phyloP scores from a whole-genome alignment of 2,329 filamentous ascomycete species.

The Eutypa lata region DNA sequence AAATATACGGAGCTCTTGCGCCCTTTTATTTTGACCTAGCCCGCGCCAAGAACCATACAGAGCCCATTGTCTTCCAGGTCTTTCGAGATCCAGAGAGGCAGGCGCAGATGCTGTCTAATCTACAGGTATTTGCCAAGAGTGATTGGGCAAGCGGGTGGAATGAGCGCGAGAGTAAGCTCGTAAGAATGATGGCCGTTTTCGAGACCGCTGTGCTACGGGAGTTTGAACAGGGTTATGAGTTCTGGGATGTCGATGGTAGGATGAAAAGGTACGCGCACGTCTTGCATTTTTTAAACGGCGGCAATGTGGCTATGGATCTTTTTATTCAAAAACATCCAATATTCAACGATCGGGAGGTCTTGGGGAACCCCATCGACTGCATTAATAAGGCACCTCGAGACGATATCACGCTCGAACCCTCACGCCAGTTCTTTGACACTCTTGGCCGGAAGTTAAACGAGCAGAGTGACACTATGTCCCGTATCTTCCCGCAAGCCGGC shows the following conservation, averaged over 20 bases:
- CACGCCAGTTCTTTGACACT: conserved; percentile 74
- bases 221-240: conserved; percentile 89
- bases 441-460: conserved; percentile 77
- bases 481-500: conserved; percentile 72
- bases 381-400: conserved; percentile 65
- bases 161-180: conserved; percentile 68
- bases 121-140: conserved; percentile 74
- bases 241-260: conserved; percentile 79
- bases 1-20: conserved; percentile 80
- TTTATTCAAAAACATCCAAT: conserved; percentile 89
- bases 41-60: conserved; percentile 67
- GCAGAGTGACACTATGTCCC: conserved; percentile 74
- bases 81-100: conserved; percentile 88
- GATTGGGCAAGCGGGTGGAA: conserved; percentile 76
- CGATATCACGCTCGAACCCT: conserved; percentile 74
- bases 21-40: conserved; percentile 87
- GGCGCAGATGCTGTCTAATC: conserved; percentile 81
- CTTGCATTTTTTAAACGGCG: conserved; percentile 76
- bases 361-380: conserved; percentile 78
- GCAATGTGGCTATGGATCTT: conserved; percentile 72
- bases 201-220: conserved; percentile 87
- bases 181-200: conserved; percentile 75
- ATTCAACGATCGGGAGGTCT: conserved; percentile 67
- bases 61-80: conserved; percentile 80
- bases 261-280: conserved; percentile 92